These are phyloP conservation scores for Nothopassalora personata DNA, from an alignment of 2,329 filamentous ascomycete species.

Conservation along the genomic window DNA sequence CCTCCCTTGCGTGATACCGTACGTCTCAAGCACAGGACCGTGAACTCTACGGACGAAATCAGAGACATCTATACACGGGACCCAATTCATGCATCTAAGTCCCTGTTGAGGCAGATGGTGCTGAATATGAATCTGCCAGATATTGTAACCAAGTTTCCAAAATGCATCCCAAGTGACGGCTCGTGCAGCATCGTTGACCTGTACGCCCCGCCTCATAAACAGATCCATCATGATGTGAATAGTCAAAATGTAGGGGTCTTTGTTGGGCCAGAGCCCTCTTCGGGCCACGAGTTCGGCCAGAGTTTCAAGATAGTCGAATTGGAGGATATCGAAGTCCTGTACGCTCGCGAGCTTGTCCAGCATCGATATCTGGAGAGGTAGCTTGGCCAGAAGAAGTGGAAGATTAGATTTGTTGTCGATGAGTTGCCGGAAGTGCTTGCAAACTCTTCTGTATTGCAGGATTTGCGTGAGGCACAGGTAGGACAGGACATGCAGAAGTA, in stretches of 20 bases:
- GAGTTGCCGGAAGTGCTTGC: too few relatives aligned
- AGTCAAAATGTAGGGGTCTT: neutral
- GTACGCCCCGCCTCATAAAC: neutral
- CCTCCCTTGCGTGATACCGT: neutral
- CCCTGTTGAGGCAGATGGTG: neutral
- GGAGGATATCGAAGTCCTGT: neutral
- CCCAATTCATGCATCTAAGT: neutral
- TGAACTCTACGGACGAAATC: neutral
- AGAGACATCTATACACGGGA: neutral
- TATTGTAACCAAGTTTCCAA: neutral
- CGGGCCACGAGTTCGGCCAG: neutral
- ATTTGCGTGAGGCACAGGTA: too few relatives aligned
- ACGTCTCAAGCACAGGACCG: neutral
- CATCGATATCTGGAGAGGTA: neutral
- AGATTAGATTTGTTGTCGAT: too few relatives aligned
- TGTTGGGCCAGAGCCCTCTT: neutral
- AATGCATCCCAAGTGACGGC: neutral
- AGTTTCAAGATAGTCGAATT: neutral
- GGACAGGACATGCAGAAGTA: too few relatives aligned
- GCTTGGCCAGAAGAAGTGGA: too few relatives aligned
- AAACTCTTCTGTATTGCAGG: too few relatives aligned
- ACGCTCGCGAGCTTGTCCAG: neutral
- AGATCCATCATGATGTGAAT: neutral
- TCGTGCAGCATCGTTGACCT: neutral
- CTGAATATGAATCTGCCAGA: neutral